Evolutionary conservation across 768 basidiomycete species (phyloP).

Genomic region (Calocera viscosa): DNA sequence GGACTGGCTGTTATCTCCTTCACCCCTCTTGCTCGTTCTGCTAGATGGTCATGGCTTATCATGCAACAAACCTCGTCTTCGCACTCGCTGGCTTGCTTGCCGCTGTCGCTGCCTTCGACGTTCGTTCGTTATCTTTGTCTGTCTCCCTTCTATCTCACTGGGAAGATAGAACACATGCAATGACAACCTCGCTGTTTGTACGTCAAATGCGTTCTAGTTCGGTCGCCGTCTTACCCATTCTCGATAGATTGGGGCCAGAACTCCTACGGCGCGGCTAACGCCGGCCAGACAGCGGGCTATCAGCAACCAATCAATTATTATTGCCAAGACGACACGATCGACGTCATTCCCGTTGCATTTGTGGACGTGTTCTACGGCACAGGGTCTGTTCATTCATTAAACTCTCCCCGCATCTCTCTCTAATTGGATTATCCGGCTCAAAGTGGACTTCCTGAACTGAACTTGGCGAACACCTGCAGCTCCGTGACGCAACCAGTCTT

Average conservation of each 20-base stretch:
- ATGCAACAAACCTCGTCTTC: background rate
- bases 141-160: background rate
- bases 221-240: background rate
- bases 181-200: background rate
- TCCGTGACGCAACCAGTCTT: background rate
- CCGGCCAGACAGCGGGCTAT: conserved; percentile 38
- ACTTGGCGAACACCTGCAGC: conserved; percentile 44
- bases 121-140: background rate
- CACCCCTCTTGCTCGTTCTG: background rate
- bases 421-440: background rate
- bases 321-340: conserved; percentile 57
- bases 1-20: background rate
- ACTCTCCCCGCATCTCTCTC: background rate
- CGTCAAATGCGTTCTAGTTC: background rate
- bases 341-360: conserved; percentile 61
- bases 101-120: background rate
- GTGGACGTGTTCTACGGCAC: conserved; percentile 51
- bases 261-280: conserved; percentile 50
- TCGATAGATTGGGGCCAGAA: conserved; percentile 52
- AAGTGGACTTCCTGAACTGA: conserved; percentile 46
- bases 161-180: background rate
- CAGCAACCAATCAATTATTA: conserved; percentile 54
- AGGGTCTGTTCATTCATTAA: conserved; percentile 18
- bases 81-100: background rate
- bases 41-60: background rate